Evolutionary conservation across 192 early-diverging fungal species (phyloP).

Genomic region (Podila epicladia): DNA sequence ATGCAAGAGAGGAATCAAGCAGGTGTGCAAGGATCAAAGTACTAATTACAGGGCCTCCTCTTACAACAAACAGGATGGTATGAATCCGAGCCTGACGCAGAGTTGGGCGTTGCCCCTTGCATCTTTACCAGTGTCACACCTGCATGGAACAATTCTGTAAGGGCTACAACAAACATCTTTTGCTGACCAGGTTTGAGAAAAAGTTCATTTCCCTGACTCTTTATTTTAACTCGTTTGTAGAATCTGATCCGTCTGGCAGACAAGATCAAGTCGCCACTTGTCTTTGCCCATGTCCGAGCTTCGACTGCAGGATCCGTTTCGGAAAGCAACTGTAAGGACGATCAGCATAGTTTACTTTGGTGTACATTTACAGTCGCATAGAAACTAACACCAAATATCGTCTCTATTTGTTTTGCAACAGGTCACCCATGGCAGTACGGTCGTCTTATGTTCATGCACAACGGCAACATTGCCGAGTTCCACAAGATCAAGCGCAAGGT

Average conservation of each 20-base stretch:
- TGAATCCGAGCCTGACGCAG: constrained; percentile 64
- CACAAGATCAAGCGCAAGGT: constrained; percentile 75
- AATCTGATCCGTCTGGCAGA: constrained; percentile 80
- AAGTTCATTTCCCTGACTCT: not conserved
- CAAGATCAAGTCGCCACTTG: constrained; percentile 75
- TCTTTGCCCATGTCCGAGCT: constrained; percentile 85
- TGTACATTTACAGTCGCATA: not conserved
- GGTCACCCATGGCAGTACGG: constrained; percentile 74
- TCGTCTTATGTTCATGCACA: constrained; percentile 87
- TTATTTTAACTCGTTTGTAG: not conserved
- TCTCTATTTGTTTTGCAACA: constrained; percentile 1
- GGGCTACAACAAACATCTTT: not conserved
- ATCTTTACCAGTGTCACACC: constrained; percentile 86
- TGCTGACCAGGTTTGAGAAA: too few relatives aligned
- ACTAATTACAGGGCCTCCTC: not conserved
- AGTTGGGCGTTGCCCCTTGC: constrained; percentile 64
- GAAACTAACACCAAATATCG: not conserved
- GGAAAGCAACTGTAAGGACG: constrained; percentile 75
- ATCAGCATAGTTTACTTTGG: not conserved
- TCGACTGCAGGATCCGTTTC: constrained; percentile 78
- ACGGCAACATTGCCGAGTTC: constrained; percentile 76
- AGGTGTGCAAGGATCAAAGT: not conserved
- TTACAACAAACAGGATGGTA: constrained; percentile 62
- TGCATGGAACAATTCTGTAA: constrained; percentile 76
- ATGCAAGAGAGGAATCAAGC: not conserved